phyloP scores from a whole-genome alignment of 768 basidiomycete species.

The Neoboletus subvelutipes region DNA sequence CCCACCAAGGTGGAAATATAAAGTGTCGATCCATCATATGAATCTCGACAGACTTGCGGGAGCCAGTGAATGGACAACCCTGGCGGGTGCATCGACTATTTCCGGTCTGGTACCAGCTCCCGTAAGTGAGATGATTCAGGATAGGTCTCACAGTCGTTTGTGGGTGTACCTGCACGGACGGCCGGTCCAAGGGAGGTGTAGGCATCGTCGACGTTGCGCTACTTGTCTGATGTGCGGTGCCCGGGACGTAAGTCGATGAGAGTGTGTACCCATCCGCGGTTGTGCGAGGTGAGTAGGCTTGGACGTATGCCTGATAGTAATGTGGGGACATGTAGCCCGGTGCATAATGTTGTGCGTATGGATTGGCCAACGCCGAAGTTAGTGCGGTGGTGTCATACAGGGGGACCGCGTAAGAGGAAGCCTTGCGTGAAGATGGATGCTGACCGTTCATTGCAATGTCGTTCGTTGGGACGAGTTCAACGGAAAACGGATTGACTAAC shows the following conservation, averaged over 20 bases:
- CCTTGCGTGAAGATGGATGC: slow-evolving; percentile 3
- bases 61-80: slow-evolving; percentile 69
- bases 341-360: slow-evolving; percentile 29
- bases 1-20: slow-evolving; percentile 75
- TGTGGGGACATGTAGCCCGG: slow-evolving; percentile 42
- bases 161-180: slow-evolving; percentile 1
- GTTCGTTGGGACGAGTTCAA: neutral
- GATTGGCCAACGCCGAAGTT: slow-evolving; percentile 28
- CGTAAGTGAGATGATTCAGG: slow-evolving; percentile 21
- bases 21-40: slow-evolving; percentile 93
- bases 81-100: slow-evolving; percentile 56
- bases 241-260: slow-evolving; percentile 39
- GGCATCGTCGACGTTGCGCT: neutral
- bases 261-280: slow-evolving; percentile 38
- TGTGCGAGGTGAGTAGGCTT: slow-evolving; percentile 27
- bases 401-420: slow-evolving; percentile 15
- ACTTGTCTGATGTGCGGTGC: slow-evolving; percentile 1
- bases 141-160: slow-evolving; percentile 12
- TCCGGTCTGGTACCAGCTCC: slow-evolving; percentile 65
- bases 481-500: neutral
- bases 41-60: slow-evolving; percentile 65
- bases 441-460: slow-evolving; percentile 14
- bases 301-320: slow-evolving; percentile 56
- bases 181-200: neutral
- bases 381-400: slow-evolving; percentile 26